A percentile compares a stretch with the other conserved stretches of the same genome.
phyloP scores from a whole-genome alignment of 805 yeast species.

The Kluyveromyces nonfermentans region DNA sequence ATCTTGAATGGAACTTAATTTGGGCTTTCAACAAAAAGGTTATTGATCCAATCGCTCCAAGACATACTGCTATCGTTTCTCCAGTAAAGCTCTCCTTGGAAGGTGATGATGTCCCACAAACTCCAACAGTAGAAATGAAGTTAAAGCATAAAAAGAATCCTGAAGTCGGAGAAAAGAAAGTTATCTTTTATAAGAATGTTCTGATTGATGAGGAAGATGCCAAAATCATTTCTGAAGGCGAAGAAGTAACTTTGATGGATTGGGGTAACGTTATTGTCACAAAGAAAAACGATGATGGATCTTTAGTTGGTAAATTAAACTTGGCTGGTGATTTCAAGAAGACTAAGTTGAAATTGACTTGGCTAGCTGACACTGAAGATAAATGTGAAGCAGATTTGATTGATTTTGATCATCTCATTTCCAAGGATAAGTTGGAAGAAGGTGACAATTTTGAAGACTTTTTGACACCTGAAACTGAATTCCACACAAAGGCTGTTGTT shows the following conservation, averaged over 20 bases:
- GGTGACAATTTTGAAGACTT: conserved; percentile 89
- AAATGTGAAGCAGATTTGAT: conserved; percentile 66
- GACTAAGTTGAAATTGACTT: conserved; percentile 88
- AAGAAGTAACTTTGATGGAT: conserved; percentile 96
- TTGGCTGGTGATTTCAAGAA: conserved; percentile 96
- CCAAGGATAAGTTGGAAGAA: conserved; percentile 91
- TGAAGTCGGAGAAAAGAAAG: conserved; percentile 77
- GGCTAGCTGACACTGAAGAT: conserved; percentile 82
- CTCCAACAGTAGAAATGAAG: conserved; percentile 55
- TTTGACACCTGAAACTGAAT: conserved; percentile 80
- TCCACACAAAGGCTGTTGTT: conserved; percentile 67
- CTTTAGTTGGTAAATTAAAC: conserved; percentile 70
- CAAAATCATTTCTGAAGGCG: conserved; percentile 63
- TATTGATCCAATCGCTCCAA: conserved; percentile 94
- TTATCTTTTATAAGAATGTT: conserved; percentile 52
- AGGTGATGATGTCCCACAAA: conserved; percentile 52
- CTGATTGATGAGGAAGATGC: conserved; percentile 85
- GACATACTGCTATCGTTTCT: conserved; percentile 77
- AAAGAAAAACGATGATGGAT: conserved; percentile 54
- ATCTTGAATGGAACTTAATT: conserved; percentile 93
- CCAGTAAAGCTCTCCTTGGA: conserved; percentile 61
- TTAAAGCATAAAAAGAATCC: conserved; percentile 95
- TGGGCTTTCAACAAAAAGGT: conserved; percentile 98
- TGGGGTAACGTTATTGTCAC: conserved; percentile 92
- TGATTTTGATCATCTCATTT: conserved; percentile 90